Base-by-base conservation (phyloP, 2,329 filamentous ascomycete genomes). In the Pestalotiopsis sp. region DNA sequence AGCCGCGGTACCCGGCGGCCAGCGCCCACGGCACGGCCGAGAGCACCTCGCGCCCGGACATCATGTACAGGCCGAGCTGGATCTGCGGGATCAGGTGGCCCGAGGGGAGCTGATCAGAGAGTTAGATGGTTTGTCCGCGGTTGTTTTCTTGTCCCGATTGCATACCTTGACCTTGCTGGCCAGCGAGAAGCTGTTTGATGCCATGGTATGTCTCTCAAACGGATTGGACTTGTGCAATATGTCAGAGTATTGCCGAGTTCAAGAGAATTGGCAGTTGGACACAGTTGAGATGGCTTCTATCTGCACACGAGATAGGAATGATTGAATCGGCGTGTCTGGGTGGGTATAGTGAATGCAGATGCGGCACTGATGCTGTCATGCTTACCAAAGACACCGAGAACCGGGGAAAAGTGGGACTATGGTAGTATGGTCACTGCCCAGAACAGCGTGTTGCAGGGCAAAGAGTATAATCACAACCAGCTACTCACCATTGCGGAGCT, bases 41-140 rank as follows among this genome's bases (percentile, higher is more conserved):
- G 10, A 80, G 82, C 20, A 88, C 89, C 74, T 92, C 89, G 30
- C 77, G 77, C 1, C 90, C 88, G 3, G 85, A 87, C 78, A 91
- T 92, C 80, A 91, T 84, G 79, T 94, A 94, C 11, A 94, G 87
- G 4, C 92, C 92, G 1, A 94, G 85, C 71, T 94, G 91, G 71
- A 94, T 88, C 73, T 86, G 87, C 14, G 92, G 92, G 79, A 93
- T 93, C 14, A 82, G 82, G 67, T 86, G 80, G 75, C 89, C 89
- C 82, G 92, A 92, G 26, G 26, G 26, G 26, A 30, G 26, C 26
- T 30, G 35, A 9, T 7, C 3, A 20, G 30, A 17, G 4, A 22
- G 22, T 4, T 3, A 22, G 7, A n/a, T 39, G 56, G 17, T 17
- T 17, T 44, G 13, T 14, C 3, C 13, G 22, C 1, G 5, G 10